A percentile compares a stretch with the other conserved stretches of the same genome.
These are phyloP conservation scores for Colletotrichum sublineola DNA, from an alignment of 2,329 filamentous ascomycete species.

Conservation along the genomic window DNA sequence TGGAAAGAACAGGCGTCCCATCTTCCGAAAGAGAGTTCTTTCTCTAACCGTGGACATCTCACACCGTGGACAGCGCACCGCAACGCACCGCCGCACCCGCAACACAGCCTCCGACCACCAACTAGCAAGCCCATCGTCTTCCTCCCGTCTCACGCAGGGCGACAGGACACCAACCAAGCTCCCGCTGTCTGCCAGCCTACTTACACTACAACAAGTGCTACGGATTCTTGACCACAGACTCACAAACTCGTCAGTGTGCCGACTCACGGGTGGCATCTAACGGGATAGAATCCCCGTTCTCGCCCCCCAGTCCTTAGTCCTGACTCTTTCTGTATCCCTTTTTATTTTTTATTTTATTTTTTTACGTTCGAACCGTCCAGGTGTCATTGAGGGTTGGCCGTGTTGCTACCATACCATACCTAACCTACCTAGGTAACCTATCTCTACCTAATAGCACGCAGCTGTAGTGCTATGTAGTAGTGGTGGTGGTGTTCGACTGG, in stretches of 20 bases:
- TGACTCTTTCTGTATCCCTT: constrained; percentile 21
- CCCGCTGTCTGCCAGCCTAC: constrained; percentile 22
- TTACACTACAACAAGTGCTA: neutral
- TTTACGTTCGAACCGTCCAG: constrained; percentile 21
- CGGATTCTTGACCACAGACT: neutral
- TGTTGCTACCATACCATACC: neutral
- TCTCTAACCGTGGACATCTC: neutral
- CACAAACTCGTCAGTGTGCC: neutral
- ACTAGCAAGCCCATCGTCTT: neutral
- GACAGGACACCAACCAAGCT: neutral
- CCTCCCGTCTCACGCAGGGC: neutral
- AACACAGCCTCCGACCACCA: constrained; percentile 1
- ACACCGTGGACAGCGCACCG: neutral
- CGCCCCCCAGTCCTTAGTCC: neutral
- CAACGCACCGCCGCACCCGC: neutral
- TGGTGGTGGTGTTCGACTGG: neutral
- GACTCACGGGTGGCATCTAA: neutral
- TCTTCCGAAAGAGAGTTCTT: constrained; percentile 9
- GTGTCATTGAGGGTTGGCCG: constrained; percentile 30
- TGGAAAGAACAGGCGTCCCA: constrained; percentile 37
- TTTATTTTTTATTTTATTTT: neutral
- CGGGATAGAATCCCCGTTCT: neutral
- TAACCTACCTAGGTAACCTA: no score
- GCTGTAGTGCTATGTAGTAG: neutral
- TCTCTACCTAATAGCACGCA: neutral